A percentile compares a stretch with the other conserved stretches of the same genome.
These are phyloP conservation scores for Kodamaea fukazawae DNA, from an alignment of 805 yeast species.

Conservation along the genomic window DNA sequence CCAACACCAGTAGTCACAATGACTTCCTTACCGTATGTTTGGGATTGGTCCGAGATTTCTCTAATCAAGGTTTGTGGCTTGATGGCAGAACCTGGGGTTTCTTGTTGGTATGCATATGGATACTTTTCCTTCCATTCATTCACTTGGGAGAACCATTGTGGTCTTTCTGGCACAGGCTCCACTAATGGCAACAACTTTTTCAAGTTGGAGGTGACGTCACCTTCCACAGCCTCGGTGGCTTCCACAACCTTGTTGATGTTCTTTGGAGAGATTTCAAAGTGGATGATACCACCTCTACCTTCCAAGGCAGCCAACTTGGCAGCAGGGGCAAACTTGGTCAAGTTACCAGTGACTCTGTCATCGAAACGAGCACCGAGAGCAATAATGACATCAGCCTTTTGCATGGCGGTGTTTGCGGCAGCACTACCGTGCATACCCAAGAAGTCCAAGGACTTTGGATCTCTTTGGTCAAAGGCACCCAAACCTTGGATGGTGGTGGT, in stretches of 20 bases:
- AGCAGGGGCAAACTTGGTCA: slow-evolving; percentile 87
- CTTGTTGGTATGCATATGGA: slow-evolving; percentile 80
- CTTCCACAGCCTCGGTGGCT: slow-evolving; percentile 95
- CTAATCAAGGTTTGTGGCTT: slow-evolving; percentile 91
- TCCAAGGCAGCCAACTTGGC: slow-evolving; percentile 88
- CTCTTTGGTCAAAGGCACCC: slow-evolving; percentile 92
- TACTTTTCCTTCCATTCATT: slow-evolving; percentile 80
- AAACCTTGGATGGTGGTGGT: slow-evolving; percentile 93
- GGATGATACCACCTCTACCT: slow-evolving; percentile 92
- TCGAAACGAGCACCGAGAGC: slow-evolving; percentile 98
- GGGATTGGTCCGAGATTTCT: slow-evolving; percentile 72
- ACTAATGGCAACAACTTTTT: slow-evolving; percentile 70
- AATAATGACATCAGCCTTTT: slow-evolving; percentile 86
- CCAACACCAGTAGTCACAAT: slow-evolving; percentile 98
- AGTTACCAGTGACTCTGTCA: slow-evolving; percentile 92
- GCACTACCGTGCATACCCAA: slow-evolving; percentile 98
- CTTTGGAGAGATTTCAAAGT: slow-evolving; percentile 94
- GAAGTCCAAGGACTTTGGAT: slow-evolving; percentile 89
- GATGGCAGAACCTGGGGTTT: slow-evolving; percentile 74
- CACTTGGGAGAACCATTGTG: slow-evolving; percentile 75
- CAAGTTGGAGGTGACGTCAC: slow-evolving; percentile 85
- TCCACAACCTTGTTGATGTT: slow-evolving; percentile 96
- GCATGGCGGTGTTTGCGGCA: slow-evolving; percentile 92
- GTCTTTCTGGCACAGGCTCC: slow-evolving; percentile 60
- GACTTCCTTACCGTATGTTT: slow-evolving; percentile 64